Evolutionary conservation across 2,329 filamentous ascomycete genomes (phyloP), one percentile per base, ranked within the genome.

Genomic region (Fusarium sp.): DNA sequence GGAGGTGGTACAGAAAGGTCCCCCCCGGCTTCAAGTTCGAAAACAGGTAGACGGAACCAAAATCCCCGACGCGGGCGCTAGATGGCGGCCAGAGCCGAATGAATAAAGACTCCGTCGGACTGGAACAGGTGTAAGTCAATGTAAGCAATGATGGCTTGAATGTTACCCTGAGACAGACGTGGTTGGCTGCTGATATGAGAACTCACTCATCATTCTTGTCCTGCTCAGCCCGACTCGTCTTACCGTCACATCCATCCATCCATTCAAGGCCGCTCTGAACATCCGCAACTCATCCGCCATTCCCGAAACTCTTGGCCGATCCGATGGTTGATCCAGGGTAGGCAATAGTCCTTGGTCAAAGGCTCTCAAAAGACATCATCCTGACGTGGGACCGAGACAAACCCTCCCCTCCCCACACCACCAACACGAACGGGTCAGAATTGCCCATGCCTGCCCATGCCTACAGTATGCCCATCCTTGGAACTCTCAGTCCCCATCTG

Each of bases 301-400:
- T 27, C 67, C 64, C 44, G 58, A 65, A 70, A 55, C 33, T 33
- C 27, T 34, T 27, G 25, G 31, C 23, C 20, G 25, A 53, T 53
- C 50, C 23, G 29, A 58, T 70, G 51, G 34, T 40, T 25, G 42
- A 54, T 46, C 61, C 68, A 61, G 68, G 64, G 68, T 70, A 23
- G 40, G 64, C 14, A 40, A 58, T 44, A 50, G 51, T 29, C 27
- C 16, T 33, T 58, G 40, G 29, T 55, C 18, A 27, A 27, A 27
- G 25, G 25, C 25, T 27, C 25, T 27, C 25, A 38, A 34, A 58
- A 55, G 68, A 67, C 68, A 68, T 70, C 68, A 70, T 71, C 33
- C 61, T 68, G 57, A 70, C 68, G 68, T 62, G 58, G 42, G 20
- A 42, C 64, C 55, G 49, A 68, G 68, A 62, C 64, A 65, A 14